Percentiles rank a stretch among this genome's conserved stretches.
Conservation (phyloP, 179 eudicot species). For the Drosera spatulata region DNA sequence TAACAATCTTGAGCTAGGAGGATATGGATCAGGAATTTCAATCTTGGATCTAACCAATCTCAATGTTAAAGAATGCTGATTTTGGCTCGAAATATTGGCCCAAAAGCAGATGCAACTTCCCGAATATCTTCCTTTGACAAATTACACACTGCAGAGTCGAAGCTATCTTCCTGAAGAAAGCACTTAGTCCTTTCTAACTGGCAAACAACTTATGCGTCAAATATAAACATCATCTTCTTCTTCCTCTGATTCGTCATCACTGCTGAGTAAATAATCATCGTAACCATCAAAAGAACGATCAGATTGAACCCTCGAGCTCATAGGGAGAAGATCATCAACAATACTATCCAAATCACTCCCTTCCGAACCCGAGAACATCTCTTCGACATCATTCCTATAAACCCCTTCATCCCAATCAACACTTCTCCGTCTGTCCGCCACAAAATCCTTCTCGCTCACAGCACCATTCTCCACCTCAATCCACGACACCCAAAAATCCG, state of each 20-base stretch:
- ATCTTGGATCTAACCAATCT: no score
- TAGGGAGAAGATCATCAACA: slow-evolving; percentile 40
- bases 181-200: no score
- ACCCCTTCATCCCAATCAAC: slow-evolving; percentile 15
- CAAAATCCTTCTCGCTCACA: slow-evolving; percentile 63
- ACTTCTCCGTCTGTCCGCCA: slow-evolving; percentile 27
- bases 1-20: no score
- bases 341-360: no score
- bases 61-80: no score
- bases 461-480: slow-evolving; percentile 68
- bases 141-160: no score
- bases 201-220: slow-evolving; percentile 3
- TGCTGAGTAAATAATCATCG: slow-evolving; percentile 23
- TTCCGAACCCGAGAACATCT: slow-evolving; percentile 21
- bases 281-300: slow-evolving; percentile 3
- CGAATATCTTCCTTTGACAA: no score
- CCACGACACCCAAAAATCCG: slow-evolving; percentile 93
- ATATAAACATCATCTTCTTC: slow-evolving; percentile 20
- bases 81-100: no score
- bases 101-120: no score
- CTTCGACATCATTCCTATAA: slow-evolving; percentile 14
- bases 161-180: no score
- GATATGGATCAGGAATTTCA: no score
- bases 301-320: slow-evolving; percentile 9
- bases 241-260: slow-evolving; percentile 27